Base-by-base conservation (phyloP, 108 stramenopile genomes). In the Nitzschia inconspicua region DNA sequence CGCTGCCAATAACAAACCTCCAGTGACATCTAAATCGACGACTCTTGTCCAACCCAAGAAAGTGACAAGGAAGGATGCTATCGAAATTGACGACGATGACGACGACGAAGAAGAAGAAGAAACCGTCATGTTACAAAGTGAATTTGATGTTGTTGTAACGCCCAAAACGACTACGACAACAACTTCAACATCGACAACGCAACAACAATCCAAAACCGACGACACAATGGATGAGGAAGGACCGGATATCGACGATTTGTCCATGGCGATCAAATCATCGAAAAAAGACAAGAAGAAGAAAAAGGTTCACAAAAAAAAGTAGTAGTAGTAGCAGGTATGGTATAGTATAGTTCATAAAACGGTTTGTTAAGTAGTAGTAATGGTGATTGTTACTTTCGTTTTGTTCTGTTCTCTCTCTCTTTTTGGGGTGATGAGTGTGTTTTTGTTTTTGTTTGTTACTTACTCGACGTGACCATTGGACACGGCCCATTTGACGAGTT, bases 21-120 rank as follows among this genome's bases (percentile, higher is more conserved):
- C 47, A 41, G 36, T 63, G 13, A 47, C 62, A n/a, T n/a, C n/a
- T n/a, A n/a, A n/a, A n/a, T n/a, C n/a, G n/a, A n/a, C n/a, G n/a
- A n/a, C n/a, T n/a, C n/a, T n/a, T n/a, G n/a, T n/a, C n/a, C n/a
- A n/a, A n/a, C n/a, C n/a, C n/a, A n/a, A n/a, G n/a, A n/a, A n/a
- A n/a, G n/a, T n/a, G n/a, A n/a, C n/a, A n/a, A n/a, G n/a, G n/a
- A n/a, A n/a, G n/a, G n/a, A n/a, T n/a, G n/a, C n/a, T n/a, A n/a
- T n/a, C n/a, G n/a, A n/a, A 47, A 58, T 51, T 13, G 19, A 62
- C 18, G 79, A 47, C 34, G 76, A 84, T 53, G 77, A 77, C 64
- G 83, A 86, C 29, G 90, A 92, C 58, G 82, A 86, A 13, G 90
- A 92, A 44, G 90, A 90, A 68, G 81, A 84, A 11, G 59, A 65